A percentile compares a stretch with the other conserved stretches of the same genome.
phyloP scores from a whole-genome alignment of 345 rosid species.

The Excoecaria agallocha region DNA sequence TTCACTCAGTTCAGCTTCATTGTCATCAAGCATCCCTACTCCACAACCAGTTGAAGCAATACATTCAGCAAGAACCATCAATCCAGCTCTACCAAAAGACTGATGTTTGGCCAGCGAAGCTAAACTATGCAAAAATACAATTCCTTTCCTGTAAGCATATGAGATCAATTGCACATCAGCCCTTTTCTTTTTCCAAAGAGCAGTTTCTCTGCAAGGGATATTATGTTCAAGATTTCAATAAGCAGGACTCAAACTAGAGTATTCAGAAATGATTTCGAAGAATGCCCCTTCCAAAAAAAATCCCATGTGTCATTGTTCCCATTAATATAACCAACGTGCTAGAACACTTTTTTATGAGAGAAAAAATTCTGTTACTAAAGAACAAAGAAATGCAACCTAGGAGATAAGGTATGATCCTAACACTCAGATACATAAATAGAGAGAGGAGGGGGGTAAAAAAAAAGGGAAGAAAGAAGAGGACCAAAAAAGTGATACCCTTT shows the following conservation, averaged over 20 bases:
- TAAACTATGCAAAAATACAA: slow-evolving; percentile 53
- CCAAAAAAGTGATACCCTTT: neutral
- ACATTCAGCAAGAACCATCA: slow-evolving; percentile 78
- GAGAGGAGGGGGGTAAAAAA: neutral
- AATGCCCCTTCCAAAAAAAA: neutral
- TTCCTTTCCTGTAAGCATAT: slow-evolving; percentile 49
- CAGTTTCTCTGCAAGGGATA: neutral
- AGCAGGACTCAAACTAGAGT: neutral
- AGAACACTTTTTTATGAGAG: neutral
- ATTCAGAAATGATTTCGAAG: neutral
- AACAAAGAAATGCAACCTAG: neutral
- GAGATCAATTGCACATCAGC: slow-evolving; percentile 18
- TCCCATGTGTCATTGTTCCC: neutral
- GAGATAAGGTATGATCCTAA: neutral
- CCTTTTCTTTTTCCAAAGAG: neutral
- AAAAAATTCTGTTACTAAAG: neutral
- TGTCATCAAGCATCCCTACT: slow-evolving; percentile 26
- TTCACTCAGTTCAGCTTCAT: slow-evolving; percentile 27
- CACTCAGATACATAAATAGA: neutral
- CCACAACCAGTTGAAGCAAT: slow-evolving; percentile 62
- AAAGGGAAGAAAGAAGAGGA: neutral
- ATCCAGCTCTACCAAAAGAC: slow-evolving; percentile 86
- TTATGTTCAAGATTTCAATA: neutral
- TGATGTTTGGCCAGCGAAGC: slow-evolving; percentile 67
- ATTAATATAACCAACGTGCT: neutral